Evolutionary conservation across 1,284 basidiomycete genomes (phyloP).

Genomic region (Tremellales sp.): DNA sequence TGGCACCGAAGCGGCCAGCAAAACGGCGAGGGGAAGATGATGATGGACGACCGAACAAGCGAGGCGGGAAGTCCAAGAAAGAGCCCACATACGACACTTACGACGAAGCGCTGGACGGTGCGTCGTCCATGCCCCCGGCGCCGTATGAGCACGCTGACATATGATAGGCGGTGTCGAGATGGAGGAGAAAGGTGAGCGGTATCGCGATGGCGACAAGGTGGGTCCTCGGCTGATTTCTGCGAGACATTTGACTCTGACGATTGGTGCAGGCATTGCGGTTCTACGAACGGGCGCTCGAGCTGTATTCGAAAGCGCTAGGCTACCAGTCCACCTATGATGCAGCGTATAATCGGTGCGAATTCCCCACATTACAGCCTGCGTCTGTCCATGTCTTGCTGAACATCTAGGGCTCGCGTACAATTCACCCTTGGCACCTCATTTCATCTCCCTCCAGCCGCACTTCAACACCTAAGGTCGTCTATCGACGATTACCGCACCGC

Average conservation of each 20-base stretch:
- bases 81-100: constrained; percentile 45
- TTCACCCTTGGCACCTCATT: constrained; percentile 43
- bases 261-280: constrained; percentile 45
- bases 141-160: not conserved
- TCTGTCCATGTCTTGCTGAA: not conserved
- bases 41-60: constrained; percentile 26
- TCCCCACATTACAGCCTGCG: not conserved
- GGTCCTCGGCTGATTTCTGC: constrained; percentile 5
- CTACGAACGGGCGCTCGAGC: constrained; percentile 43
- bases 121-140: constrained; percentile 1
- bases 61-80: constrained; percentile 21
- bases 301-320: constrained; percentile 42
- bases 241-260: not conserved
- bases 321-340: constrained; percentile 40
- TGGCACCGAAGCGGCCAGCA: constrained; percentile 12
- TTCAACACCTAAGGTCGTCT: constrained; percentile 27
- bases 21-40: constrained; percentile 22
- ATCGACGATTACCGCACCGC: constrained; percentile 37
- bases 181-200: constrained; percentile 50
- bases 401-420: constrained; percentile 41
- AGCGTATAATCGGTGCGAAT: constrained; percentile 44
- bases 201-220: constrained; percentile 47
- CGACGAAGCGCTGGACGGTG: constrained; percentile 46
- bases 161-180: constrained; percentile 43
- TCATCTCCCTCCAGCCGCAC: constrained; percentile 36